These are phyloP conservation scores for Adiantum capillusveneris DNA, from an alignment of 75 land plant genomes.

Conservation along the genomic window DNA sequence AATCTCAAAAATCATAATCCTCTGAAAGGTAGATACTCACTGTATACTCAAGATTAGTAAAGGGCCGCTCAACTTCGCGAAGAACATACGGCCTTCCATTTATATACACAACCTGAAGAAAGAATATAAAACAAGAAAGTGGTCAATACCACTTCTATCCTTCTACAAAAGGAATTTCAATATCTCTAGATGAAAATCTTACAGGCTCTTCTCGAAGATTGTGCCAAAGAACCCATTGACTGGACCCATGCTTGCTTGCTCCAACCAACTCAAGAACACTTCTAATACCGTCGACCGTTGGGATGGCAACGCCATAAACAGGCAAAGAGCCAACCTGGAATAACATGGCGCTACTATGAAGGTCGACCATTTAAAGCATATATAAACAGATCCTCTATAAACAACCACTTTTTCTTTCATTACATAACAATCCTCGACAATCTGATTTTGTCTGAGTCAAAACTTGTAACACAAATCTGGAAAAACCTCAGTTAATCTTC, in stretches of 20 bases:
- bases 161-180: too few species aligned
- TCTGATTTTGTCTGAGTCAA: not conserved
- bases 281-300: conserved; percentile 75
- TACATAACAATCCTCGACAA: not conserved
- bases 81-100: conserved; percentile 96
- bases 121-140: not conserved
- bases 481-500: too few species aligned
- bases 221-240: conserved; percentile 70
- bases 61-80: conserved; percentile 90
- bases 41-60: conserved; percentile 93
- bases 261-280: conserved; percentile 81
- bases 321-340: conserved; percentile 62
- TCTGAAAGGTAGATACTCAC: conserved; percentile 28
- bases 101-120: conserved; percentile 74
- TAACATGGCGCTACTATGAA: too few species aligned
- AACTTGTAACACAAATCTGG: too few species aligned
- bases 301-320: conserved; percentile 96
- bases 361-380: too few species aligned
- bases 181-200: conserved; percentile 6
- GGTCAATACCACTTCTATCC: too few species aligned
- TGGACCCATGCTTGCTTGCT: conserved; percentile 45
- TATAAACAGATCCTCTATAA: not conserved
- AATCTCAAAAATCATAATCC: not conserved
- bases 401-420: not conserved
- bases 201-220: conserved; percentile 97